These are phyloP conservation scores for Leccinum longicurvipes DNA, from an alignment of 768 basidiomycete genomes.

Conservation along the genomic window DNA sequence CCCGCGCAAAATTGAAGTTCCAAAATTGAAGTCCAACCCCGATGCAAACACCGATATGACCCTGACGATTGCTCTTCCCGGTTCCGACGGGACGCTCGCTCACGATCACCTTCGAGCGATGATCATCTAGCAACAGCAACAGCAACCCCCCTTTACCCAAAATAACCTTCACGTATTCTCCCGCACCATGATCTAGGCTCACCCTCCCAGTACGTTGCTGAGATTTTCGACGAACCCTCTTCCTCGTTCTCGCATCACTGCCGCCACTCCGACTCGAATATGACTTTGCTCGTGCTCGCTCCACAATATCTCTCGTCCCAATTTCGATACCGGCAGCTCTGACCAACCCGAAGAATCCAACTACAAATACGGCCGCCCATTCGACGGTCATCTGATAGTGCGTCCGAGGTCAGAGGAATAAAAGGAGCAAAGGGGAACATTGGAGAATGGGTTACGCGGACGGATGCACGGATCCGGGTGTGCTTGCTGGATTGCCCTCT, in stretches of 20 bases:
- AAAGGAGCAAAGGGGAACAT: neutral
- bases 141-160: no score
- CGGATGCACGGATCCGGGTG: slow-evolving; percentile 24
- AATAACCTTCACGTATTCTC: neutral
- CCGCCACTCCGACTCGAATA: no score
- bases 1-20: no score
- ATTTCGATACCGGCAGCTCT: no score
- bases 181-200: no score
- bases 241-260: neutral
- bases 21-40: neutral
- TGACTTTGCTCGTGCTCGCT: neutral
- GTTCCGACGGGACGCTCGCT: slow-evolving; percentile 22
- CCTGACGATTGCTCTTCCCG: slow-evolving; percentile 18
- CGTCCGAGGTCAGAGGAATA: neutral
- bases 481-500: no score
- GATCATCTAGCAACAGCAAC: no score
- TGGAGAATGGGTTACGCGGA: slow-evolving; percentile 26
- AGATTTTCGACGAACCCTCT: slow-evolving; percentile 23
- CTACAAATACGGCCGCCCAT: no score
- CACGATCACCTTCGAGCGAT: no score
- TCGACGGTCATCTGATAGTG: slow-evolving; percentile 15
- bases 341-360: no score
- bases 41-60: neutral
- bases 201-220: slow-evolving; percentile 22
- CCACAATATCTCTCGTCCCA: no score